Conservation (phyloP, 1,284 basidiomycete genomes). For the Ceratobasidium sp. region DNA sequence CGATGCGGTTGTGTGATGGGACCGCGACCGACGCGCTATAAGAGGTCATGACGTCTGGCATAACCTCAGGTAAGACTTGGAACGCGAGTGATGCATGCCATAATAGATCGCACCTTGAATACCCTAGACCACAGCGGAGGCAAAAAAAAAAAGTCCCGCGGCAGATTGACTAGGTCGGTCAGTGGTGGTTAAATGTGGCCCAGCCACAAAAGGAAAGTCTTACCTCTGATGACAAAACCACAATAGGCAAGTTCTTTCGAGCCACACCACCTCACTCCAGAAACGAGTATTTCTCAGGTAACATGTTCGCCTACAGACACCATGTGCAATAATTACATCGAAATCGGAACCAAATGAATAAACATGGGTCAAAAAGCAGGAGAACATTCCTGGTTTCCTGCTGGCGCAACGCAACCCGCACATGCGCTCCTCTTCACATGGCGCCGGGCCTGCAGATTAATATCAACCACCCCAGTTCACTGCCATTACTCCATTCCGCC, state of each 20-base stretch:
- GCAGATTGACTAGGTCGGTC: not conserved
- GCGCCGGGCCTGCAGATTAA: slow-evolving; percentile 32
- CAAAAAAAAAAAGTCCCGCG: too few species aligned
- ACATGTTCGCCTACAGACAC: slow-evolving; percentile 6
- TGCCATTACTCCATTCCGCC: too few species aligned
- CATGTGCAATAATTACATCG: slow-evolving; percentile 37
- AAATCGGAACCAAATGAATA: slow-evolving; percentile 36
- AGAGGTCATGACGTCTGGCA: slow-evolving; percentile 19
- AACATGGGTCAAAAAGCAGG: slow-evolving; percentile 33
- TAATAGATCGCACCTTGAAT: not conserved
- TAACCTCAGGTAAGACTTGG: not conserved
- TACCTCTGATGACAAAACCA: not conserved
- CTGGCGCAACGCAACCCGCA: slow-evolving; percentile 30
- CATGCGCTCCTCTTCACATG: slow-evolving; percentile 29
- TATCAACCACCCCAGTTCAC: not conserved
- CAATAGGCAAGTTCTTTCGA: not conserved
- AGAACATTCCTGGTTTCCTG: slow-evolving; percentile 30
- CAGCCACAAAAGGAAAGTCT: not conserved
- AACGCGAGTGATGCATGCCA: not conserved
- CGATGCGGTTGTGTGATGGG: slow-evolving; percentile 67
- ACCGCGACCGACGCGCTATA: slow-evolving; percentile 49
- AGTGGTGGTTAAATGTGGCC: not conserved
- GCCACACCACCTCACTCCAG: not conserved
- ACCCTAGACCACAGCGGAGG: not conserved
- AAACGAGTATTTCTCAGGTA: not conserved